These are phyloP conservation scores for Thamnidium elegans DNA, from an alignment of 192 early-diverging fungal genomes.

Conservation along the genomic window DNA sequence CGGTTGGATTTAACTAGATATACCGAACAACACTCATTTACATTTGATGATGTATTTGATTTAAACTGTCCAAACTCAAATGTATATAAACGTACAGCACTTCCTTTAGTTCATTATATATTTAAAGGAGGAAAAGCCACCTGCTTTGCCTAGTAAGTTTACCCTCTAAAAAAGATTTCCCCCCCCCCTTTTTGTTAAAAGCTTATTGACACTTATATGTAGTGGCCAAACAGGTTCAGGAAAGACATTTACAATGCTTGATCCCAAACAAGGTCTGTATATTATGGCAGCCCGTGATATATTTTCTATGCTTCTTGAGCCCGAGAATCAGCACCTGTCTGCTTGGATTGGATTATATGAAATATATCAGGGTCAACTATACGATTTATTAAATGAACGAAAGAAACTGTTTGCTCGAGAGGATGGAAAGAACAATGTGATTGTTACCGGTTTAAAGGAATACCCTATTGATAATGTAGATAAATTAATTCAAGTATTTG, in stretches of 20 bases:
- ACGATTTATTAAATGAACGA: conserved; percentile 88
- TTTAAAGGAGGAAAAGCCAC: conserved; percentile 96
- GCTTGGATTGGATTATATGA: conserved; percentile 94
- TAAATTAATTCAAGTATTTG: conserved; percentile 90
- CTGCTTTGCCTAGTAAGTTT: conserved; percentile 93
- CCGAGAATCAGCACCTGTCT: conserved; percentile 70
- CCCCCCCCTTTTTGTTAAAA: neutral
- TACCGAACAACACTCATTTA: conserved; percentile 90
- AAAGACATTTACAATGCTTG: conserved; percentile 97
- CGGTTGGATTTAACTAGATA: conserved; percentile 96
- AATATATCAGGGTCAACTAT: conserved; percentile 95
- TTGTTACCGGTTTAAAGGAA: conserved; percentile 87
- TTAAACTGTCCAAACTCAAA: conserved; percentile 74
- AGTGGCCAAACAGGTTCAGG: conserved; percentile 85
- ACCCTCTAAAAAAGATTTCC: neutral
- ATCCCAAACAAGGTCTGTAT: conserved; percentile 84
- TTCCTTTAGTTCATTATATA: conserved; percentile 91
- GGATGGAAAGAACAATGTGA: conserved; percentile 93
- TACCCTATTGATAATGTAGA: conserved; percentile 83
- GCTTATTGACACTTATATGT: neutral
- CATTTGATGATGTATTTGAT: conserved; percentile 97
- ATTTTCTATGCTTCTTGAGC: conserved; percentile 68
- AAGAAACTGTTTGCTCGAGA: conserved; percentile 94
- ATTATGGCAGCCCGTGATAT: conserved; percentile 91
- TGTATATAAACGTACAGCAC: conserved; percentile 89